Evolutionary conservation across 495 filamentous ascomycete species (phyloP), one percentile per base, ranked within the genome.

Genomic region (Podospora anserina): DNA sequence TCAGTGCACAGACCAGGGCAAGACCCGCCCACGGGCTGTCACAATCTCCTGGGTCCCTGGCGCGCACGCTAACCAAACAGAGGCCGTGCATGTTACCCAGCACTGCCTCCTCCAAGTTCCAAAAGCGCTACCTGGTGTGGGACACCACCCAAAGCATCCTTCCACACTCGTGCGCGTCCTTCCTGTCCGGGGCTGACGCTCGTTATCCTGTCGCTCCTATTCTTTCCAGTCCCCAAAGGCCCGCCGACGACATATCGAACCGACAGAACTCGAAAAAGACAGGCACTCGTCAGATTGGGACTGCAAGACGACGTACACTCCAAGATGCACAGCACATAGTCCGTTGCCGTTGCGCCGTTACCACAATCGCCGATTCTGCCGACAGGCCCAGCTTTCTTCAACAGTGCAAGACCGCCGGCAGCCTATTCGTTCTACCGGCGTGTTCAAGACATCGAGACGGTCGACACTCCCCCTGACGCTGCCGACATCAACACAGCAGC

Each of bases 271-370:
- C 39, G 7, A 11, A 16, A 49, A 49, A 49, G 39, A 49, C 39
- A 49, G 39, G 5, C 39, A 49, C 39, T 4, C 6, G 39, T 16
- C 39, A 16, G 15, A 49, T 49, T 49, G 39, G 9, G 9, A 49
- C 39, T 11, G 39, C 39, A 49, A 49, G 39, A 49, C 39, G 15
- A 49, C 39, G 27, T 58, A 20, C 34, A 26, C 5, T 67, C 54
- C 66, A 67, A 67, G 59, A 67, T 67, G 66, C 32, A 54, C 32
- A 63, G 66, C 66, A 67, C 53, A 61, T 67, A 67, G 27, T 15
- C 26, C 15, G 20, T 20, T 60, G 44, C 65, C 58, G 63, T 63
- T 23, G 61, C 61, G 27, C 61, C 30, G 61, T 63, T 32, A 28
- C 23, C 30, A 18, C 15, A 32, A 19, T 23, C 61, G n/a, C n/a